These are phyloP conservation scores for Psophocarpus tetragonolobus DNA, from an alignment of 306 rosid species.

Conservation along the genomic window DNA sequence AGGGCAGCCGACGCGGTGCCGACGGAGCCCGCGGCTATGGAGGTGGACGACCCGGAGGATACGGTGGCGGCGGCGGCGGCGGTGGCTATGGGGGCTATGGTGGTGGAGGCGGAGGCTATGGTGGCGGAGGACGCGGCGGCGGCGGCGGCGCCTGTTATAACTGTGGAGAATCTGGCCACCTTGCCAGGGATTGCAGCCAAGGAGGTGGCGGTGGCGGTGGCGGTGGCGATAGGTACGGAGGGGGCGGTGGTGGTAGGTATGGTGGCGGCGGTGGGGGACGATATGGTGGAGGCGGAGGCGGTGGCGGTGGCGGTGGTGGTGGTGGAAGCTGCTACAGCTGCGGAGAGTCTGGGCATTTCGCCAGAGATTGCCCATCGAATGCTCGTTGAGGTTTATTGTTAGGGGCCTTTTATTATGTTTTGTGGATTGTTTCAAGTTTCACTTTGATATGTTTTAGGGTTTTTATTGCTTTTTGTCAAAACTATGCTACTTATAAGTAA, in stretches of 20 bases:
- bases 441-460: not conserved
- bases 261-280: not conserved
- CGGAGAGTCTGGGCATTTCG: slow-evolving; percentile 48
- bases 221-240: slow-evolving; percentile 43
- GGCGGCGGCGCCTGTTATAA: slow-evolving; percentile 47
- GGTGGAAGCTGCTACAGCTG: slow-evolving; percentile 50
- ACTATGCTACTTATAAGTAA: not conserved
- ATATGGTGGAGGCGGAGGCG: not conserved
- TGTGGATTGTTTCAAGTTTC: not conserved
- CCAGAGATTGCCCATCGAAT: slow-evolving; percentile 38
- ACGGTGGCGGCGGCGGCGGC: not conserved
- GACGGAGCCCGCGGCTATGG: not conserved
- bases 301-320: slow-evolving; percentile 41
- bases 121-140: slow-evolving; percentile 39
- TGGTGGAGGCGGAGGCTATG: not conserved
- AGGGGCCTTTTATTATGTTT: not conserved
- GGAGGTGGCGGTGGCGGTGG: slow-evolving; percentile 44
- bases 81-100: slow-evolving; percentile 16
- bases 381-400: slow-evolving; percentile 21
- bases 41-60: not conserved
- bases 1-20: slow-evolving; percentile 61
- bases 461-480: not conserved
- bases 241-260: not conserved
- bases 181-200: slow-evolving; percentile 40
- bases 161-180: slow-evolving; percentile 45